phyloP scores from a whole-genome alignment of 1,284 basidiomycete genomes.

The Irpex lacteus region DNA sequence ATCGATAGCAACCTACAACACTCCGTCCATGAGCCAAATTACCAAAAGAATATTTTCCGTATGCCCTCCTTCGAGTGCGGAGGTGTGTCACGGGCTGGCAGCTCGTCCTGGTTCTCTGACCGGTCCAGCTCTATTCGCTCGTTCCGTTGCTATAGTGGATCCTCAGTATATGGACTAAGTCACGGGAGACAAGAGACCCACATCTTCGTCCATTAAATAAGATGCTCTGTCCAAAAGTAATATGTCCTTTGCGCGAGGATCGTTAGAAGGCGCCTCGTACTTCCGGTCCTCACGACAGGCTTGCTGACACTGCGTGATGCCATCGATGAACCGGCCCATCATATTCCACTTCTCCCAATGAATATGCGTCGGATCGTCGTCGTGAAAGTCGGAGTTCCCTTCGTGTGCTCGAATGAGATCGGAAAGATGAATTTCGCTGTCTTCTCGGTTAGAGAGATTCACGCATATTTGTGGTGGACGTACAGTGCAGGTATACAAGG shows the following conservation, averaged over 20 bases:
- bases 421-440: constrained; percentile 80
- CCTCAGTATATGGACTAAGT: background rate
- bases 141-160: constrained; percentile 6
- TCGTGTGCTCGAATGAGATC: constrained; percentile 78
- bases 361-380: constrained; percentile 59
- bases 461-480: constrained; percentile 20
- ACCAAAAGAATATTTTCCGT: constrained; percentile 31
- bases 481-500: constrained; percentile 80
- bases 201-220: constrained; percentile 64
- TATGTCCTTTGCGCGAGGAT: constrained; percentile 42
- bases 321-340: constrained; percentile 75
- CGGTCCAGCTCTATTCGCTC: constrained; percentile 7
- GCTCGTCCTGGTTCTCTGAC: constrained; percentile 2
- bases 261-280: constrained; percentile 48
- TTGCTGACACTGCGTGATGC: constrained; percentile 67
- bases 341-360: constrained; percentile 87
- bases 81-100: constrained; percentile 21
- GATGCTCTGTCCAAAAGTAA: constrained; percentile 39
- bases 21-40: constrained; percentile 5
- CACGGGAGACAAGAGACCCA: constrained; percentile 27
- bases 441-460: constrained; percentile 8
- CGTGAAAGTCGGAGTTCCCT: constrained; percentile 65
- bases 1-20: background rate
- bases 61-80: constrained; percentile 13
- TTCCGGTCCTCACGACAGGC: constrained; percentile 59